These are phyloP conservation scores for Ligustrum vulgare DNA, from an alignment of 257 asterid species.

Conservation along the genomic window DNA sequence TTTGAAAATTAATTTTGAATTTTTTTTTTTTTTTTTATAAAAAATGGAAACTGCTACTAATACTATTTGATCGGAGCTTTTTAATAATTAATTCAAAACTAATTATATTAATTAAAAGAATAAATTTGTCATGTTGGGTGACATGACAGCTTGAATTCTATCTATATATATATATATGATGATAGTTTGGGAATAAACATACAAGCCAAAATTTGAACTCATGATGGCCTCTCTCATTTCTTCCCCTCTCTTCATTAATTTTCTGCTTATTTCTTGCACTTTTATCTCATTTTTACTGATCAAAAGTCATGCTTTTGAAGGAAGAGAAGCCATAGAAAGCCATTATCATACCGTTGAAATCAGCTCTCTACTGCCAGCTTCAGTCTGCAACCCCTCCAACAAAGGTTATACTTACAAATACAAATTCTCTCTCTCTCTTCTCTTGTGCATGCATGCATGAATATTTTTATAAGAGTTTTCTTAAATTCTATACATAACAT, in stretches of 20 bases:
- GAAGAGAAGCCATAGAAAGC: constrained; percentile 2
- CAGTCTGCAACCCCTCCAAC: constrained; percentile 37
- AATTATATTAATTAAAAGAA: neutral
- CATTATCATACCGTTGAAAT: constrained; percentile 34
- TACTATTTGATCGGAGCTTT: neutral
- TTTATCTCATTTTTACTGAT: constrained; percentile 17
- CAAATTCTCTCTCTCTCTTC: neutral
- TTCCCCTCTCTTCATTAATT: neutral
- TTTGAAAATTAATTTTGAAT: no score
- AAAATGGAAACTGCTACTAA: no score
- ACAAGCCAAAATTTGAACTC: neutral
- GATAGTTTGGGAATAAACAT: constrained; percentile 4
- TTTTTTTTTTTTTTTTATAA: no score
- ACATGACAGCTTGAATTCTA: constrained; percentile 24
- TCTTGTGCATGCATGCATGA: neutral
- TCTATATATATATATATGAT: constrained; percentile 3
- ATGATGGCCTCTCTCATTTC: constrained; percentile 23
- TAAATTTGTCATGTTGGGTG: constrained; percentile 2
- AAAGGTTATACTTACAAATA: neutral
- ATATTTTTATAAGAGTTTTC: neutral
- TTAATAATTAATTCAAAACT: neutral
- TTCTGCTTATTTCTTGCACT: constrained; percentile 20
- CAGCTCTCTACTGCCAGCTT: constrained; percentile 35
- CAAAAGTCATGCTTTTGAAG: constrained; percentile 14
- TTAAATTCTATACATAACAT: neutral